Percentiles rank a stretch among this genome's conserved stretches.
Conservation (phyloP, 768 basidiomycete species). For the Chalciporus sphaerocephalus region DNA sequence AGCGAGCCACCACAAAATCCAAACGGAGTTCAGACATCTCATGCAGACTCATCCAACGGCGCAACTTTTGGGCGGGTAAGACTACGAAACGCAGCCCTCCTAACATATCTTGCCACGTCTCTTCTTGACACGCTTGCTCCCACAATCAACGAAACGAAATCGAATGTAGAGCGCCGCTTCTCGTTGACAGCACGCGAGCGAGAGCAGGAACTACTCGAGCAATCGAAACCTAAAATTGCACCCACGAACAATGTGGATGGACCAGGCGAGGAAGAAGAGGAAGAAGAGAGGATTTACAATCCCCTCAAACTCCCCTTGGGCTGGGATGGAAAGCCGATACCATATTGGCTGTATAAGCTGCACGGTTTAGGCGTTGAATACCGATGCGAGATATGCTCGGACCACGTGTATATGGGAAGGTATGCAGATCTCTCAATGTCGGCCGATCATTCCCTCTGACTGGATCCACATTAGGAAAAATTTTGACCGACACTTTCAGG, state of each 20-base stretch:
- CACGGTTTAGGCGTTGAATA: slow-evolving; percentile 99
- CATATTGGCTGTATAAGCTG: slow-evolving; percentile 97
- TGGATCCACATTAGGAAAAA: slow-evolving; percentile 62
- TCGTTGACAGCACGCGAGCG: slow-evolving; percentile 97
- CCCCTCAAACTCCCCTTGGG: slow-evolving; percentile 94
- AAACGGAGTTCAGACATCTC: slow-evolving; percentile 26
- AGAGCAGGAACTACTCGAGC: slow-evolving; percentile 86
- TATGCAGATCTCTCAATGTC: slow-evolving; percentile 30
- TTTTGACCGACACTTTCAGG: slow-evolving; percentile 94
- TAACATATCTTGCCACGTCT: slow-evolving; percentile 64
- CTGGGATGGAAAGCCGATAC: slow-evolving; percentile 99
- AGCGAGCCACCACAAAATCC: slow-evolving; percentile 33
- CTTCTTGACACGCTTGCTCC: slow-evolving; percentile 62
- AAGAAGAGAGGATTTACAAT: slow-evolving; percentile 96
- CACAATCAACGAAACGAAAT: slow-evolving; percentile 83
- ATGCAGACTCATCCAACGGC: slow-evolving; percentile 33
- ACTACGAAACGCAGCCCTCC: slow-evolving; percentile 60
- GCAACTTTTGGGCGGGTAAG: slow-evolving; percentile 39
- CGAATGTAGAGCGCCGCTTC: slow-evolving; percentile 94
- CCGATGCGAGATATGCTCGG: slow-evolving; percentile 95
- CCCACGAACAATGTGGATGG: slow-evolving; percentile 41
- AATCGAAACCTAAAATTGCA: slow-evolving; percentile 47
- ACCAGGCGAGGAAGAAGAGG: slow-evolving; percentile 80
- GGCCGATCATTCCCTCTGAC: slow-evolving; percentile 13
- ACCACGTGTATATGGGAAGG: slow-evolving; percentile 96